phyloP scores from a whole-genome alignment of 2,329 filamentous ascomycete species.

The Coleophoma cylindrospora region DNA sequence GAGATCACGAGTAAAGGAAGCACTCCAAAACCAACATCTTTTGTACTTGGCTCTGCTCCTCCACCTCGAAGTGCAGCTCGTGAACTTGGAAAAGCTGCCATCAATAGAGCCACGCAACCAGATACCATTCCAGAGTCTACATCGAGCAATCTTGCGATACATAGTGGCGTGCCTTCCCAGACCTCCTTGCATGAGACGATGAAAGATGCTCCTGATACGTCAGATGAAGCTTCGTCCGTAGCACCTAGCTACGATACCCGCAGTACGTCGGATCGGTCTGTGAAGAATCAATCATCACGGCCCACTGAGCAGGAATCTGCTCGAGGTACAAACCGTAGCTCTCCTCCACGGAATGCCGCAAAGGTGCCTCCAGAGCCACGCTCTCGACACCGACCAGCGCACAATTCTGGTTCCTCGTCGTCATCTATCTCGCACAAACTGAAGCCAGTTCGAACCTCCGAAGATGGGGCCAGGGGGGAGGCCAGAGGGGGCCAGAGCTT shows the following conservation, averaged over 20 bases:
- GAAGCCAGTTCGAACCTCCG: conserved; percentile 50
- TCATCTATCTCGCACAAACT: conserved; percentile 37
- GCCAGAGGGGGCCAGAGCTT: conserved; percentile 61
- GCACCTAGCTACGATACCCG: conserved; percentile 14
- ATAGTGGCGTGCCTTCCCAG: conserved; percentile 21
- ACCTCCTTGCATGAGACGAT: conserved; percentile 27
- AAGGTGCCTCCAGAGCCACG: conserved; percentile 6
- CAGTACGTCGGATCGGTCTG: conserved; percentile 9
- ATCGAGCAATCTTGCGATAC: conserved; percentile 2
- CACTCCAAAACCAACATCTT: conserved; percentile 6
- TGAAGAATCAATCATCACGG: conserved; percentile 7
- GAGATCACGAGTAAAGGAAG: background rate
- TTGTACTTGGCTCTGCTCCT: conserved; percentile 20
- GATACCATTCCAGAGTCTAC: conserved; percentile 1
- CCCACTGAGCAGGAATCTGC: conserved; percentile 8
- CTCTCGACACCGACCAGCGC: conserved; percentile 18
- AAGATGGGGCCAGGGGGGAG: conserved; percentile 48
- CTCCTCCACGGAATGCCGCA: conserved; percentile 5
- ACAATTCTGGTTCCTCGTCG: conserved; percentile 47
- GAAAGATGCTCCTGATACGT: conserved; percentile 23
- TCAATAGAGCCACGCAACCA: background rate
- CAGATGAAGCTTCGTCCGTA: conserved; percentile 22
- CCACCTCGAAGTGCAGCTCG: conserved; percentile 11
- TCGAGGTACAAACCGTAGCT: conserved; percentile 6
- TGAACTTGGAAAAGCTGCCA: background rate